Evolutionary conservation across 352 stramenopile genomes (phyloP).

Genomic region (Pythium vanterpoolii): DNA sequence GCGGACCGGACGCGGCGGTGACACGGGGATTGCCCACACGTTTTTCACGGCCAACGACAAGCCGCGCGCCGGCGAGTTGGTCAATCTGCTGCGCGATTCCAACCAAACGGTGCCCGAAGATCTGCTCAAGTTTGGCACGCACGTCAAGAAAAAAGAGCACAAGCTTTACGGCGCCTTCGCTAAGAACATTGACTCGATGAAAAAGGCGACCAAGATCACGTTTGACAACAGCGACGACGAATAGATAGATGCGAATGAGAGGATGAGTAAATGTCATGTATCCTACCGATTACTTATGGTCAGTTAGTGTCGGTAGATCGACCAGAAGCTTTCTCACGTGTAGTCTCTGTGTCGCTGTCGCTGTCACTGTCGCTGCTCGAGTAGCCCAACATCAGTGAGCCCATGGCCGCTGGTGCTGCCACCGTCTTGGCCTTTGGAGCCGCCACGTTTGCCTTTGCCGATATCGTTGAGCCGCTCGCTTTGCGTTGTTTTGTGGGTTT

Average conservation of each 20-base stretch:
- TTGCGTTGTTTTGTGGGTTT: constrained; percentile 11
- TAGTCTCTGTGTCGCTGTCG: neutral
- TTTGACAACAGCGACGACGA: constrained; percentile 86
- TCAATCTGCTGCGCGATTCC: constrained; percentile 94
- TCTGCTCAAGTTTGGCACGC: constrained; percentile 97
- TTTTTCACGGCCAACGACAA: constrained; percentile 98
- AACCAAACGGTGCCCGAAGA: constrained; percentile 92
- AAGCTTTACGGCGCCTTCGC: constrained; percentile 98
- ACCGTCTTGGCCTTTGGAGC: neutral
- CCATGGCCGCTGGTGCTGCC: neutral
- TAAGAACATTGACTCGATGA: constrained; percentile 92
- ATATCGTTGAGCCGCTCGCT: neutral
- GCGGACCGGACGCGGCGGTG: constrained; percentile 92
- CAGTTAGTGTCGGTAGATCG: too few species aligned
- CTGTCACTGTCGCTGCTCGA: constrained; percentile 41
- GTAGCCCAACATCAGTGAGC: constrained; percentile 44
- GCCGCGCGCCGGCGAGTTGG: constrained; percentile 93
- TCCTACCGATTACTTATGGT: neutral
- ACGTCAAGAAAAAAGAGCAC: constrained; percentile 99
- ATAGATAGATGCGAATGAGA: constrained; percentile 18
- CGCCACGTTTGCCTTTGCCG: neutral
- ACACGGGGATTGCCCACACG: constrained; percentile 94
- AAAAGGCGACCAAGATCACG: constrained; percentile 98
- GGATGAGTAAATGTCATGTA: constrained; percentile 8
- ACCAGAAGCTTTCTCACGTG: neutral